Conservation (phyloP, 768 basidiomycete genomes). For the Rhodotorula diobovata region DNA sequence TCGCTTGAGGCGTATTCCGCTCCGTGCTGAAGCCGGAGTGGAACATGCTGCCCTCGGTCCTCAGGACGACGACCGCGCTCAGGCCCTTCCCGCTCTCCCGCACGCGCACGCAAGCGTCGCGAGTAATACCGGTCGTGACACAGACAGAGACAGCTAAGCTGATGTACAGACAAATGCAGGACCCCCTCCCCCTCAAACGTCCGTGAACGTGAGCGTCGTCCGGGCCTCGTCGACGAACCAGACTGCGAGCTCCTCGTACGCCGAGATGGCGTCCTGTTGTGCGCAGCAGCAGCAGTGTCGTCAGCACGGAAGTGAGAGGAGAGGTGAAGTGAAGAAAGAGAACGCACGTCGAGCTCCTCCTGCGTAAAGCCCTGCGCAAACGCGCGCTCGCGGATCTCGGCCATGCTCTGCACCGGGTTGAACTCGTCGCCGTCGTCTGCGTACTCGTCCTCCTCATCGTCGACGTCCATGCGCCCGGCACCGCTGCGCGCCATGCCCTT, state of each 20-base stretch:
- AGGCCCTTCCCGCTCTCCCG: too few relatives aligned
- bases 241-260: slow-evolving; percentile 42
- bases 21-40: too few relatives aligned
- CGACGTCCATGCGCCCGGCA: slow-evolving; percentile 50
- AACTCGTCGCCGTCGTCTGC: slow-evolving; percentile 56
- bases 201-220: slow-evolving; percentile 30
- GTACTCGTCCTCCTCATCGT: slow-evolving; percentile 56
- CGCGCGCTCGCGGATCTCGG: slow-evolving; percentile 81
- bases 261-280: slow-evolving; percentile 42
- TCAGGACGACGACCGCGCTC: too few relatives aligned
- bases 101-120: too few relatives aligned
- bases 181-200: not conserved
- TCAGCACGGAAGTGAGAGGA: not conserved
- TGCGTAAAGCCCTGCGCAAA: slow-evolving; percentile 86
- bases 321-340: not conserved
- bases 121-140: too few relatives aligned
- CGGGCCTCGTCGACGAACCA: slow-evolving; percentile 39
- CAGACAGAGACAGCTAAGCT: not conserved
- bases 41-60: too few relatives aligned
- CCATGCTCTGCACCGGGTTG: slow-evolving; percentile 68
- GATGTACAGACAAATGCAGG: not conserved
- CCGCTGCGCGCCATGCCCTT: slow-evolving; percentile 64
- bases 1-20: too few relatives aligned
- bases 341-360: slow-evolving; percentile 59
- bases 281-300: not conserved